Percentiles rank a stretch among this genome's conserved stretches.
Evolutionary conservation across 495 filamentous ascomycete species (phyloP).

Genomic region (Penicillium tannophilum): DNA sequence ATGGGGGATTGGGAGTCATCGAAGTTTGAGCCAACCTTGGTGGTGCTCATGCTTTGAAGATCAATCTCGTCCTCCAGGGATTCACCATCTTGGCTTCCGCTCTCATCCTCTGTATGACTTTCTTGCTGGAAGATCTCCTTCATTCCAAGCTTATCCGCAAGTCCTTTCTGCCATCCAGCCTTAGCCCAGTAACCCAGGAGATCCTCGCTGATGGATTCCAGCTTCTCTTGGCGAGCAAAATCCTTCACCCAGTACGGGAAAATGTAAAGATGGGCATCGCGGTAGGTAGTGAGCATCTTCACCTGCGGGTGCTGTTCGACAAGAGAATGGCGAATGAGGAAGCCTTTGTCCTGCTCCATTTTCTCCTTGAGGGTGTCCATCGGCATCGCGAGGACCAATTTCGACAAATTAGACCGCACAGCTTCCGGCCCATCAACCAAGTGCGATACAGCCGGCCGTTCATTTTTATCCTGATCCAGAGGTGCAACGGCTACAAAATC

Average conservation of each 20-base stretch:
- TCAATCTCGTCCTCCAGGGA: conserved; percentile 62
- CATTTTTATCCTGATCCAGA: conserved; percentile 50
- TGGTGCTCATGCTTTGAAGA: conserved; percentile 63
- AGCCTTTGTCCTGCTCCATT: conserved; percentile 66
- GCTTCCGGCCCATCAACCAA: conserved; percentile 54
- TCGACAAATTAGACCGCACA: conserved; percentile 62
- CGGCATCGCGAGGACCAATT: conserved; percentile 73
- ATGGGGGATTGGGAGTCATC: conserved; percentile 4
- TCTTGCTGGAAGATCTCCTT: conserved; percentile 59
- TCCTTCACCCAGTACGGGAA: conserved; percentile 89
- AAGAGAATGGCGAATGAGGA: conserved; percentile 72
- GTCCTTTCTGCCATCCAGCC: conserved; percentile 80
- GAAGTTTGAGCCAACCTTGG: conserved; percentile 34
- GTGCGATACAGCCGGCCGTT: conserved; percentile 53
- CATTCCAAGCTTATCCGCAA: conserved; percentile 76
- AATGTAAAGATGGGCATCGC: conserved; percentile 91
- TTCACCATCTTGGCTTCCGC: conserved; percentile 43
- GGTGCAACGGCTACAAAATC: conserved; percentile 82
- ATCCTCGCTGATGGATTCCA: conserved; percentile 89
- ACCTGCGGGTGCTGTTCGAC: conserved; percentile 71
- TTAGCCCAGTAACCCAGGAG: conserved; percentile 96
- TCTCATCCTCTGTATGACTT: conserved; percentile 32
- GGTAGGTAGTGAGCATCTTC: conserved; percentile 73
- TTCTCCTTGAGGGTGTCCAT: conserved; percentile 85
- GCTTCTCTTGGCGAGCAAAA: conserved; percentile 71